Evolutionary conservation across 208 protist genomes (phyloP).

Genomic region (Vickermania ingenoplastis): DNA sequence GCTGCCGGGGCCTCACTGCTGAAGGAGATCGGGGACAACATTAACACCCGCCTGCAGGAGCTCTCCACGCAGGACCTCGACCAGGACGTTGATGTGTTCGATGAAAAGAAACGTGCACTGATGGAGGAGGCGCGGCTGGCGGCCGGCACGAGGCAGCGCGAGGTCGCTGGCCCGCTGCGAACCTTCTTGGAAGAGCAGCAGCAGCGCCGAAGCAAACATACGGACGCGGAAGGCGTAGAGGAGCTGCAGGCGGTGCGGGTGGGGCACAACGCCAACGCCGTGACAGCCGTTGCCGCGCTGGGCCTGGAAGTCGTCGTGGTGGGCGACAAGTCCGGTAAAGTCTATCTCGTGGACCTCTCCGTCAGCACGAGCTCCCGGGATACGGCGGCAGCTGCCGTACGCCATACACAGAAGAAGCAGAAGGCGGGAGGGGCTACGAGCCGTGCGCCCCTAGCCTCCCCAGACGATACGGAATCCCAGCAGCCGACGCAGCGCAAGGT

Average conservation of each 20-base stretch:
- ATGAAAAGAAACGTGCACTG: conserved; percentile 53
- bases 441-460: neutral
- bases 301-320: conserved; percentile 51
- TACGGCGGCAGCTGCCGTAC: conserved; percentile 6
- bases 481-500: conserved; percentile 17
- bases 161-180: conserved; percentile 32
- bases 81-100: conserved; percentile 61
- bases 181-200: conserved; percentile 22
- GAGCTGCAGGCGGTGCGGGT: conserved; percentile 30
- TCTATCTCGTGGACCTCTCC: conserved; percentile 46
- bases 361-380: conserved; percentile 1
- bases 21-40: conserved; percentile 60
- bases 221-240: neutral
- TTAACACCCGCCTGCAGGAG: conserved; percentile 70
- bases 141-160: conserved; percentile 60
- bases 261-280: conserved; percentile 77
- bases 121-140: conserved; percentile 74
- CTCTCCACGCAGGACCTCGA: conserved; percentile 44
- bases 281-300: conserved; percentile 71
- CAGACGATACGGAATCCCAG: neutral
- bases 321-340: conserved; percentile 81
- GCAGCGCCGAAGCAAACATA: neutral
- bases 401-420: neutral
- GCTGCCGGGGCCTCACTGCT: conserved; percentile 32
- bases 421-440: neutral